Conservation (phyloP, 2,329 filamentous ascomycete species). For the Triangularia verruculosa region DNA sequence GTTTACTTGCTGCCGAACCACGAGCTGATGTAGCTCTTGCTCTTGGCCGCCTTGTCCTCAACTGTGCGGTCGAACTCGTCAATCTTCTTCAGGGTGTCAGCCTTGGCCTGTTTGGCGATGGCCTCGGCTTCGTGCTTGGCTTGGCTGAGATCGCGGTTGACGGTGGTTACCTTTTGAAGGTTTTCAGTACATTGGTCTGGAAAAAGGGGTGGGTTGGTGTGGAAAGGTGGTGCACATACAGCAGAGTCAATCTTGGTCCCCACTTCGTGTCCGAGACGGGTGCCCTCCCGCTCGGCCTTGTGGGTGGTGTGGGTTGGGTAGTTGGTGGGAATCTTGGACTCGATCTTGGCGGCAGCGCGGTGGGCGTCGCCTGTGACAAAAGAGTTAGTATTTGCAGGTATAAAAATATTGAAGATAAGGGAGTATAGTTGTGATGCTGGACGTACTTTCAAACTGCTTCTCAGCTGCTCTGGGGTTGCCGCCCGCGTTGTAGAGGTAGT, state of each 20-base stretch:
- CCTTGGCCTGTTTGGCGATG: slow-evolving; percentile 60
- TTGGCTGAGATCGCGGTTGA: slow-evolving; percentile 59
- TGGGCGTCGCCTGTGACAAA: slow-evolving; percentile 70
- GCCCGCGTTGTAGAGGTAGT: slow-evolving; percentile 88
- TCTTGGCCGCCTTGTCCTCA: slow-evolving; percentile 72
- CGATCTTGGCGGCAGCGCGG: slow-evolving; percentile 63
- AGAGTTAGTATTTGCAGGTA: slow-evolving; percentile 13
- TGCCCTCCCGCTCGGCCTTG: slow-evolving; percentile 58
- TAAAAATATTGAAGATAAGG: no score
- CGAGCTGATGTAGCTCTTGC: slow-evolving; percentile 77
- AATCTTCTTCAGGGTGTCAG: slow-evolving; percentile 66
- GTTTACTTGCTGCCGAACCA: slow-evolving; percentile 72
- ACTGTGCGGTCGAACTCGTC: slow-evolving; percentile 82
- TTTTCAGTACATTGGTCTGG: slow-evolving; percentile 28
- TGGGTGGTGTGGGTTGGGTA: slow-evolving; percentile 47
- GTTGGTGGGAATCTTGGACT: slow-evolving; percentile 60
- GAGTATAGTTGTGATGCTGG: background rate
- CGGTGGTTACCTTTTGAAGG: slow-evolving; percentile 55
- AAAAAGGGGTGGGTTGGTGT: background rate
- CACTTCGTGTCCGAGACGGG: slow-evolving; percentile 58
- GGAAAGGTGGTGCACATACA: slow-evolving; percentile 52
- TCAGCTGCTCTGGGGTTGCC: slow-evolving; percentile 78
- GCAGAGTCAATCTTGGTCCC: slow-evolving; percentile 66
- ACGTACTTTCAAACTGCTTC: slow-evolving; percentile 80
- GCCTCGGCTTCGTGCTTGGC: slow-evolving; percentile 60